Evolutionary conservation across 345 rosid species (phyloP).

Genomic region (Pugionium dolabratum): DNA sequence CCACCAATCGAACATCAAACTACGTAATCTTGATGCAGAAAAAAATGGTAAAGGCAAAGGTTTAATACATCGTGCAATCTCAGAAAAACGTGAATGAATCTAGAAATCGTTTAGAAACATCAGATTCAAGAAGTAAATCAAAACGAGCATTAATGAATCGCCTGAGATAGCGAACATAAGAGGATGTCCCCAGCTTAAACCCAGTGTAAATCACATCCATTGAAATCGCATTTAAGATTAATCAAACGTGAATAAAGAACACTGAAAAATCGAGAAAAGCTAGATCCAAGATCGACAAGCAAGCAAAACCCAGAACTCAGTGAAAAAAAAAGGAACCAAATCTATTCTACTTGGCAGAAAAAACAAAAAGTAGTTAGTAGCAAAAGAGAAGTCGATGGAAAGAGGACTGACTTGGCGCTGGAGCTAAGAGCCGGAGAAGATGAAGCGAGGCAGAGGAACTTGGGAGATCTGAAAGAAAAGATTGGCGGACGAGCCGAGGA

Average conservation of each 20-base stretch:
- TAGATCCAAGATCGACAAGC: constrained; percentile 38
- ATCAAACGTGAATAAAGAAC: constrained; percentile 15
- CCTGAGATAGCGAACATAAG: constrained; percentile 14
- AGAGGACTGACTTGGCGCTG: constrained; percentile 52
- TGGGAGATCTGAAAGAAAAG: constrained; percentile 74
- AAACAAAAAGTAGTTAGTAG: not conserved
- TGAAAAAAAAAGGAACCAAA: constrained; percentile 25
- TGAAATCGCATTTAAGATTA: constrained; percentile 13
- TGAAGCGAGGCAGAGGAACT: constrained; percentile 47
- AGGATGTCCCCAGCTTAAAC: not conserved
- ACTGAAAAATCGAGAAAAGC: constrained; percentile 10
- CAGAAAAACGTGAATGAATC: constrained; percentile 23
- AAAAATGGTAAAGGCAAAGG: constrained; percentile 6
- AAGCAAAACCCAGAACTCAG: constrained; percentile 19
- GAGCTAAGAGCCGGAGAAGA: constrained; percentile 75
- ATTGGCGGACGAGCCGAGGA: constrained; percentile 61
- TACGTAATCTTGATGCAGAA: not conserved
- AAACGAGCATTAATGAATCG: constrained; percentile 22
- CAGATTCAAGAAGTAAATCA: not conserved
- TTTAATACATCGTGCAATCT: constrained; percentile 3
- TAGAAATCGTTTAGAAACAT: not conserved
- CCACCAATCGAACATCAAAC: too few relatives aligned
- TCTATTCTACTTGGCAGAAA: constrained; percentile 13
- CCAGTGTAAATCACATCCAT: constrained; percentile 9
- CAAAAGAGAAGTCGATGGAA: constrained; percentile 1